phyloP scores from a whole-genome alignment of 768 basidiomycete species.

The Tylopilus balloui region DNA sequence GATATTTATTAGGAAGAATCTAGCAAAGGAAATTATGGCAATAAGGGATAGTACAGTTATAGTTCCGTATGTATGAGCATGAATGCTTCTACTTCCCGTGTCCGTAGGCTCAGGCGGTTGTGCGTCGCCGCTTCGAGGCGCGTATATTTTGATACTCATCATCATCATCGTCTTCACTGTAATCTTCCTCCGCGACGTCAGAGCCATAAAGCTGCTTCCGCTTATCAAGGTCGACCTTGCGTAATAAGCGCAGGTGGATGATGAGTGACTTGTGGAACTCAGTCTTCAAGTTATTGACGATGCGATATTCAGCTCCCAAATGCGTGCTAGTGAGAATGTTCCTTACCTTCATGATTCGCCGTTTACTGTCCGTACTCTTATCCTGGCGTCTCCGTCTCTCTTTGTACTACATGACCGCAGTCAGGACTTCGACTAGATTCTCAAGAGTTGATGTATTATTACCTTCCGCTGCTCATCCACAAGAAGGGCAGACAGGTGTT shows the following conservation, averaged over 20 bases:
- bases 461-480: slow-evolving; percentile 73
- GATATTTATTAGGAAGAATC: slow-evolving; percentile 26
- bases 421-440: slow-evolving; percentile 6
- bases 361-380: slow-evolving; percentile 42
- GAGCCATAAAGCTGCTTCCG: slow-evolving; percentile 41
- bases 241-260: slow-evolving; percentile 53
- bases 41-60: slow-evolving; percentile 26
- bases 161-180: slow-evolving; percentile 34
- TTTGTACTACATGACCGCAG: slow-evolving; percentile 43
- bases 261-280: slow-evolving; percentile 66
- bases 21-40: slow-evolving; percentile 28
- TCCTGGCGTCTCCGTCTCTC: slow-evolving; percentile 57
- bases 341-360: slow-evolving; percentile 57
- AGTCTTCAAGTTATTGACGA: slow-evolving; percentile 37
- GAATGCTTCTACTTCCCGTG: slow-evolving; percentile 17
- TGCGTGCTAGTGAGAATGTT: background rate
- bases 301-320: background rate
- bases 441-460: background rate
- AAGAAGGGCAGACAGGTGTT: slow-evolving; percentile 53
- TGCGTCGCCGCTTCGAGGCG: slow-evolving; percentile 29
- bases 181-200: slow-evolving; percentile 36
- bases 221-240: slow-evolving; percentile 54
- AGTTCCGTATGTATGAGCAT: slow-evolving; percentile 18
- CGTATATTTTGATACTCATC: slow-evolving; percentile 33
- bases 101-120: slow-evolving; percentile 20